Percentiles rank a stretch among this genome's conserved stretches.
Evolutionary conservation across 2,329 filamentous ascomycete species (phyloP).

Genomic region (Berkeleyomyces rouxiae): DNA sequence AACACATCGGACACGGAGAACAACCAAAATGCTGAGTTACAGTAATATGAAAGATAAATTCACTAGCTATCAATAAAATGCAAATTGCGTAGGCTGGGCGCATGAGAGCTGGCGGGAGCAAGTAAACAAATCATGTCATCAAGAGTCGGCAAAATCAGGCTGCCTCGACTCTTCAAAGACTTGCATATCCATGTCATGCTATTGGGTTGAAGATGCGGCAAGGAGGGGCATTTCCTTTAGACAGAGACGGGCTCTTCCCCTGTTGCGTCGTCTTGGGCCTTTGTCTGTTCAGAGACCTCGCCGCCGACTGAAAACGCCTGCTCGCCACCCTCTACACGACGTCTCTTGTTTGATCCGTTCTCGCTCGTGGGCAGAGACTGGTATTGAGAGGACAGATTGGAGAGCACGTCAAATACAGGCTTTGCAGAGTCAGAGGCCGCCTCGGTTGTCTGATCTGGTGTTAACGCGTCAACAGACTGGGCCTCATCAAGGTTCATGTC

Average conservation of each 20-base stretch:
- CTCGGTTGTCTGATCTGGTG: not conserved
- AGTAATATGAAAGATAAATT: too few relatives aligned
- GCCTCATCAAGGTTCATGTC: constrained; percentile 18
- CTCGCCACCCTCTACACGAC: constrained; percentile 33
- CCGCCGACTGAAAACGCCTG: constrained; percentile 19
- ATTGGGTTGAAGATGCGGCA: too few relatives aligned
- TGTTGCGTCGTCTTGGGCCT: not conserved
- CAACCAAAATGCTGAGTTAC: too few relatives aligned
- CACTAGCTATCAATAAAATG: too few relatives aligned
- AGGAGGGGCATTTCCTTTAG: not conserved
- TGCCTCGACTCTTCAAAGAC: too few relatives aligned
- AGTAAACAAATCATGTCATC: too few relatives aligned
- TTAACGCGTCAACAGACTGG: not conserved
- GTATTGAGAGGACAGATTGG: constrained; percentile 26
- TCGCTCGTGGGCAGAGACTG: constrained; percentile 32
- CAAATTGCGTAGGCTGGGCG: too few relatives aligned
- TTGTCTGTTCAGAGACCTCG: not conserved
- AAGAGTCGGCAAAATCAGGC: too few relatives aligned
- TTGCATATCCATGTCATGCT: too few relatives aligned
- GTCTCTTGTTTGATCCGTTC: constrained; percentile 40
- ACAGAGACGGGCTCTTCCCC: not conserved
- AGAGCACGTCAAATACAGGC: not conserved
- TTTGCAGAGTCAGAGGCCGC: not conserved
- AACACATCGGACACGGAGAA: too few relatives aligned
- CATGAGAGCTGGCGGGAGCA: too few relatives aligned